Evolutionary conservation across 2,329 filamentous ascomycete genomes (phyloP), one percentile per base, ranked within the genome.

Genomic region (Aspergillus bombycis): DNA sequence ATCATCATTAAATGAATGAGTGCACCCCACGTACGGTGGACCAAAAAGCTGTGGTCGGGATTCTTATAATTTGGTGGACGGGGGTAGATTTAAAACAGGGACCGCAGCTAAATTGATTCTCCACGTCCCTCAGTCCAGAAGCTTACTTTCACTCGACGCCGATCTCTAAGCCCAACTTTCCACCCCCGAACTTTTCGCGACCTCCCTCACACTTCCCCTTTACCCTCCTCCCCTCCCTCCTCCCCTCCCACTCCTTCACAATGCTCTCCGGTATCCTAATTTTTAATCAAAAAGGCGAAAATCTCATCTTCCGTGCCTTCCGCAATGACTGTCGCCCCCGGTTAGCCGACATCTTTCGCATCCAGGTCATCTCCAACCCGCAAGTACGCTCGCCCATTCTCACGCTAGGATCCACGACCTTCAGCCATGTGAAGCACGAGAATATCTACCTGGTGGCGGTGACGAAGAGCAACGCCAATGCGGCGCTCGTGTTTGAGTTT

Each of bases 221-320:
- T 57, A 28, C 55, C 57, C 55, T 34, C 52, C 41, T 19, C 45
- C 38, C 53, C 60, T 43, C 63, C 59, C 60, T 58, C 38, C 58
- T 50, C 62, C 62, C 62, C 58, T 58, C 57, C 61, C 58, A 57
- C 64, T 60, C 65, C 61, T 60, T 60, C 60, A 65, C 74, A 68
- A 99, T 99, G 96, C 85, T 99, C 71, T 98, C 94, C 72, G 95
- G 95, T 64, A 94, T 99, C 75, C 89, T 99, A 71, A 90, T 99
- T 71, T 99, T 99, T 86, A 99, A 99, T 72, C 95, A 99, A 80
- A 99, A 99, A 83, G 95, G 95, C 82, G 95, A 99, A 84, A 97
- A 99, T 81, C 92, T 99, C 76, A 99, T 99, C 80, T 97, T 99
- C 84, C 93, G 95, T 76, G 93, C 95, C 74, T 99, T 99, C 82